Base-by-base conservation (phyloP, 306 rosid species). In the Cicer chorassanicum region DNA sequence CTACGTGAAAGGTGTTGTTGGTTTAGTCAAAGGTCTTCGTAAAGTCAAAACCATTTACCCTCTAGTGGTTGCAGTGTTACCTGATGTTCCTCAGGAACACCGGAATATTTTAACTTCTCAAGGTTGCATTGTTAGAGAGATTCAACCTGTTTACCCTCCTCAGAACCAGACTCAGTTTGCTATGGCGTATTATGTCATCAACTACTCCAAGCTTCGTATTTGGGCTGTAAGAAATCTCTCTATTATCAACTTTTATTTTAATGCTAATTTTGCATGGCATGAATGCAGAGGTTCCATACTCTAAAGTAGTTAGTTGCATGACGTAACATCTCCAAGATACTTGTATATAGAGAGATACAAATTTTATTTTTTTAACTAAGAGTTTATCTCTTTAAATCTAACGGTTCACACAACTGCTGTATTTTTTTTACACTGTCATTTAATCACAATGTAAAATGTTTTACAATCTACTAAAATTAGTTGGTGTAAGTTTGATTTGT, bases 141-240 rank as follows among this genome's bases (percentile, higher is more conserved):
- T 93, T 7, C 75, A 85, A 29, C 97, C 97, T 0, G 86, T 93
- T 1, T 57, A 91, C 63, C 98, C 98, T 0, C 97, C 97, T 0
- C 59, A 85, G 54, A 91, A 88, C 15, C 96, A 91, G 9, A 91
- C 98, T 12, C 85, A 86, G 24, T 93, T 87, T 2, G 97, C 96
- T n/a, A 89, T 89, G 97, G 83, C 97, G 0, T 91, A 89, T 70
- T 93, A 93, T 54, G 98, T 91, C 75, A 91, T 91, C 90, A 93
- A 93, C 54, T 93, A 93, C 85, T 88, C 97, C 80, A 93, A 93
- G 72, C 90, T 93, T 1, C 92, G 96, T 11, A 91, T 93, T 38
- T 93, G 98, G 98, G 93, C 65, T 1, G 65, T 13, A 45, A 12
- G 39, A 4, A 7, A 54, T 43, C 6, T 41, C 12, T 1, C 5